Conservation (phyloP, 2,329 filamentous ascomycete species). For the Paecilomyces niveus region DNA sequence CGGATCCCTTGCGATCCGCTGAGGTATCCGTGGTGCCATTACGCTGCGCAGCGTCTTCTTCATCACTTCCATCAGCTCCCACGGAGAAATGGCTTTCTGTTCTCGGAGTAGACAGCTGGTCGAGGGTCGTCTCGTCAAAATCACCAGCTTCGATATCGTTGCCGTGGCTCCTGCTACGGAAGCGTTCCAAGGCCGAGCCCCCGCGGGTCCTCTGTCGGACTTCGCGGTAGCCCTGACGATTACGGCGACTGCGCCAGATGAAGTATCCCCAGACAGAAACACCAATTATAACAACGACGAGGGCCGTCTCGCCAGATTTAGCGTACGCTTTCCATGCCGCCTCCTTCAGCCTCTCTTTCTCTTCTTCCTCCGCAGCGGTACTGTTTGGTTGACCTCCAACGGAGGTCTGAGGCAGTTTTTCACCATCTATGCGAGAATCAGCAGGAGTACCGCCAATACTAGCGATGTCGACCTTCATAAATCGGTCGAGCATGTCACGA, state of each 20-base stretch:
- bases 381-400: slow-evolving; percentile 68
- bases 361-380: slow-evolving; percentile 58
- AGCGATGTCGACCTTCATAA: slow-evolving; percentile 87
- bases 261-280: slow-evolving; percentile 69
- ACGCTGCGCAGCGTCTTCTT: not conserved
- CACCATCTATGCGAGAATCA: slow-evolving; percentile 76
- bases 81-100: not conserved
- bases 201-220: slow-evolving; percentile 37
- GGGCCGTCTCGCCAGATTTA: slow-evolving; percentile 75
- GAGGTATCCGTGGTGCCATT: not conserved
- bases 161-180: slow-evolving; percentile 35
- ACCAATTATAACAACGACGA: slow-evolving; percentile 71
- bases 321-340: slow-evolving; percentile 87
- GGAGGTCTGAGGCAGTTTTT: slow-evolving; percentile 70
- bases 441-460: slow-evolving; percentile 74
- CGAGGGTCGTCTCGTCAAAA: slow-evolving; percentile 56
- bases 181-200: slow-evolving; percentile 36
- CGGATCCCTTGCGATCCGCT: not conserved
- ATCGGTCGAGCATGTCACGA: slow-evolving; percentile 94
- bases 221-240: slow-evolving; percentile 36
- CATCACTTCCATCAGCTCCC: not conserved
- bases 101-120: slow-evolving; percentile 35
- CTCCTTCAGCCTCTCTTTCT: slow-evolving; percentile 67
- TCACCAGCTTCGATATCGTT: slow-evolving; percentile 55
- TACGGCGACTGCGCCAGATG: slow-evolving; percentile 51